Evolutionary conservation across 75 land plant genomes (phyloP).

Genomic region (Cupressus sempervirens): DNA sequence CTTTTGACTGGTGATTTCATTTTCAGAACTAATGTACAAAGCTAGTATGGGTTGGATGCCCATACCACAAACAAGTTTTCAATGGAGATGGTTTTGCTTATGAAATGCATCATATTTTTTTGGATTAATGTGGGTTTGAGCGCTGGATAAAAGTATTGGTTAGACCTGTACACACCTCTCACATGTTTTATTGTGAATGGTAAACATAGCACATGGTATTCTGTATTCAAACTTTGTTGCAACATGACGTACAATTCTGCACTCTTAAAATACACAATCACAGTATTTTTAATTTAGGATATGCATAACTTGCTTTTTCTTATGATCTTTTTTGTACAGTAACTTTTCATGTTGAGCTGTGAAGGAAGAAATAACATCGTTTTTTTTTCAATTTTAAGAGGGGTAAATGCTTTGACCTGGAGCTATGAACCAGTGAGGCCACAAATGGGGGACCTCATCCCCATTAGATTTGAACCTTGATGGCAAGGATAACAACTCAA

Average conservation of each 20-base stretch:
- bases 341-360: neutral
- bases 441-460: too few species aligned
- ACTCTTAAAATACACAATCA: neutral
- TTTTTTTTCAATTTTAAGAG: too few species aligned
- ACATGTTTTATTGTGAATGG: neutral
- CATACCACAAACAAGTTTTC: conserved; percentile 6
- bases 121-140: neutral
- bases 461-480: too few species aligned
- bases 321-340: neutral
- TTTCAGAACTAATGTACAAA: conserved; percentile 13
- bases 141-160: neutral
- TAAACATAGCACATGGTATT: neutral
- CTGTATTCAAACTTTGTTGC: neutral
- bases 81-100: conserved; percentile 5
- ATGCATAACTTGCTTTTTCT: neutral
- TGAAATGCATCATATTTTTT: neutral
- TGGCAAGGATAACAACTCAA: too few species aligned
- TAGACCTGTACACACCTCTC: neutral
- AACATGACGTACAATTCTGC: neutral
- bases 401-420: too few species aligned
- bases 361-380: neutral
- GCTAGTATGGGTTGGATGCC: conserved; percentile 11
- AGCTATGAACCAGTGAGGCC: too few species aligned
- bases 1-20: conserved; percentile 8
- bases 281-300: neutral